Conservation (phyloP, 176 grass and related monocot species). For the Pontederia crassipes region DNA sequence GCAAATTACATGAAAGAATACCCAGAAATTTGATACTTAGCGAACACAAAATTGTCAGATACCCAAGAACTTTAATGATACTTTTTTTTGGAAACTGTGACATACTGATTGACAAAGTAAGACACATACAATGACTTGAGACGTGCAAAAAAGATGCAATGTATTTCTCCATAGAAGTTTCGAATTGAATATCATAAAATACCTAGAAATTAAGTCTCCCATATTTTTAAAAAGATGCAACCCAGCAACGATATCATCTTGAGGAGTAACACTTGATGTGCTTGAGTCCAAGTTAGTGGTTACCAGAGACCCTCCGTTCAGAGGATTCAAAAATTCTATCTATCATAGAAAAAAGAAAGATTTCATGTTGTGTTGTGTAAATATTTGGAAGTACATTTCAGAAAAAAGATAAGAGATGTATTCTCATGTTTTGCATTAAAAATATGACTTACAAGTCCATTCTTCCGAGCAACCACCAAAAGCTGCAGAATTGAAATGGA, state of each 20-base stretch:
- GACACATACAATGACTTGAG: not conserved
- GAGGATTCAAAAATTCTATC: conserved; percentile 77
- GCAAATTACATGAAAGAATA: too few species aligned
- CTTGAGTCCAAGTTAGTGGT: conserved; percentile 24
- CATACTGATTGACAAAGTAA: too few species aligned
- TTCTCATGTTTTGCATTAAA: not conserved
- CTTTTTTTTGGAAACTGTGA: too few species aligned
- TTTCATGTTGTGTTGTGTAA: not conserved
- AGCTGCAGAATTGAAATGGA: conserved; percentile 35
- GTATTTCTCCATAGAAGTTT: not conserved
- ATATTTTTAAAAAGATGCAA: conserved; percentile 79
- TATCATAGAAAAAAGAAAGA: conserved; percentile 25
- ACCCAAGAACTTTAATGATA: too few species aligned
- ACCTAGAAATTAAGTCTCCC: conserved; percentile 36
- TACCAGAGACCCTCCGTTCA: conserved; percentile 57
- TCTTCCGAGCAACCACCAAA: conserved; percentile 73
- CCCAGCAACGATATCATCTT: conserved; percentile 37
- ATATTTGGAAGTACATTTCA: not conserved
- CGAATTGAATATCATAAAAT: conserved; percentile 8
- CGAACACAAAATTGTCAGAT: too few species aligned
- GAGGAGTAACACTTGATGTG: conserved; percentile 1
- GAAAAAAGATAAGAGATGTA: not conserved
- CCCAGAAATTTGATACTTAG: too few species aligned
- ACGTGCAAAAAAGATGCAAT: not conserved
- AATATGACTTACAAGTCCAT: conserved; percentile 47